phyloP scores from a whole-genome alignment of 805 yeast species.

The Pichia phayaonensis region DNA sequence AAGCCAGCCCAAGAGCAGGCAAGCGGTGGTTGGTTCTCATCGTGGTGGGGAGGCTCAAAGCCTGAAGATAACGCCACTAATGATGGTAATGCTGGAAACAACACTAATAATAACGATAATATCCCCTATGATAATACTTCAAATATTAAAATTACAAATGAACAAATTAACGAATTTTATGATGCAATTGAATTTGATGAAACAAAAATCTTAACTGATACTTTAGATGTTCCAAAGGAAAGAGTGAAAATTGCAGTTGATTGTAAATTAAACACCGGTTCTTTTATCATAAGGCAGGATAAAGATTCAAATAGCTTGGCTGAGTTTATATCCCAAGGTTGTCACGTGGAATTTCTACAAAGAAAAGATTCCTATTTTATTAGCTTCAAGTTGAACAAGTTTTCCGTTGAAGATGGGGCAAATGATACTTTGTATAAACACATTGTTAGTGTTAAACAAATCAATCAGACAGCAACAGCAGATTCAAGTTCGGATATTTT shows the following conservation, averaged over 20 bases:
- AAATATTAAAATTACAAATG: conserved; percentile 58
- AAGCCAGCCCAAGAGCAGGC: conserved; percentile 4
- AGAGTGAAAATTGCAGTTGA: conserved; percentile 58
- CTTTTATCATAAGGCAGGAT: conserved; percentile 48
- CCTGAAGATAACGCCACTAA: conserved; percentile 15
- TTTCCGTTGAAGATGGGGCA: conserved; percentile 84
- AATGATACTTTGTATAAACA: conserved; percentile 74
- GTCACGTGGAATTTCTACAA: conserved; percentile 63
- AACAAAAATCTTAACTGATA: conserved; percentile 37
- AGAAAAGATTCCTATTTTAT: conserved; percentile 72
- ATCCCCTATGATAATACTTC: conserved; percentile 7
- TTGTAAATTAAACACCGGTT: conserved; percentile 68
- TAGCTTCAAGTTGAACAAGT: conserved; percentile 68
- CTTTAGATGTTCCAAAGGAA: conserved; percentile 66
- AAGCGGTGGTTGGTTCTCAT: conserved; percentile 55
- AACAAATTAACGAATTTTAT: conserved; percentile 81
- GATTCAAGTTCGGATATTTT: conserved; percentile 8
- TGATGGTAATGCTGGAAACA: conserved; percentile 7
- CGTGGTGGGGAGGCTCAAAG: conserved; percentile 48
- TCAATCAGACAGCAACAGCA: conserved; percentile 32
- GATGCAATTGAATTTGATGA: conserved; percentile 93
- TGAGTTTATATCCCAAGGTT: conserved; percentile 75
- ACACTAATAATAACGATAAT: conserved; percentile 12
- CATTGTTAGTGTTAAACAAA: conserved; percentile 74
- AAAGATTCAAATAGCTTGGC: conserved; percentile 49